These are phyloP conservation scores for Bipolaris cookei DNA, from an alignment of 2,329 filamentous ascomycete genomes.

Conservation along the genomic window DNA sequence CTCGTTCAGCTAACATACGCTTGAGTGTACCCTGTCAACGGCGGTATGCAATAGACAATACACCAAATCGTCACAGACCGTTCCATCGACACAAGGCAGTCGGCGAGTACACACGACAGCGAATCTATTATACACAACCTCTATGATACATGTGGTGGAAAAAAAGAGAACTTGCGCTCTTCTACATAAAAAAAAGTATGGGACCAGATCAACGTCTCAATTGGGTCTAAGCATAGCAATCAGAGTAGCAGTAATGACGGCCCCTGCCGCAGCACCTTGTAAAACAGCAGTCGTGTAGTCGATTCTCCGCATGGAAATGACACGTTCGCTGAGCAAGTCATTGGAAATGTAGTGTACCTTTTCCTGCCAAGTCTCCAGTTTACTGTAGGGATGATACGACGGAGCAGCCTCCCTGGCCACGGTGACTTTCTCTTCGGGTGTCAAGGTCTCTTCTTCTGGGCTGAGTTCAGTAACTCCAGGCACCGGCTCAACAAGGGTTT, in stretches of 20 bases:
- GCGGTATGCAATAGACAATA: background rate
- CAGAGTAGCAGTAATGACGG: slow-evolving; percentile 40
- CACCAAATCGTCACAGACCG: background rate
- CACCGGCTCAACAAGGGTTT: slow-evolving; percentile 8
- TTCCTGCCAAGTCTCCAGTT: slow-evolving; percentile 29
- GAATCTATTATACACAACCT: slow-evolving; percentile 4
- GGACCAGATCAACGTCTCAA: slow-evolving; percentile 9
- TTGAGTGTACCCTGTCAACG: background rate
- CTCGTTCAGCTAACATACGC: background rate
- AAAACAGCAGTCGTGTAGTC: slow-evolving; percentile 55
- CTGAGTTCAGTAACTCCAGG: slow-evolving; percentile 11
- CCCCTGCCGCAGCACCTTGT: slow-evolving; percentile 54
- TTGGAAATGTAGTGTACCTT: slow-evolving; percentile 30
- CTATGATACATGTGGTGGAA: slow-evolving; percentile 11
- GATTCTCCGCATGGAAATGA: slow-evolving; percentile 53
- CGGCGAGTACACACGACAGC: background rate
- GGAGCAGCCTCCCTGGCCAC: slow-evolving; percentile 22
- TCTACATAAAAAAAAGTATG: background rate
- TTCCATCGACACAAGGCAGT: background rate
- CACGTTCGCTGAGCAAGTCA: slow-evolving; percentile 53
- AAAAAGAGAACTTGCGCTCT: background rate
- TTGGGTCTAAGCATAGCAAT: slow-evolving; percentile 33
- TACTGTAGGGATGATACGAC: slow-evolving; percentile 13
- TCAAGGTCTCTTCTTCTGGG: slow-evolving; percentile 14
- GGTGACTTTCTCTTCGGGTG: slow-evolving; percentile 24